Evolutionary conservation across 345 rosid species (phyloP).

Genomic region (Iberis pinnata): DNA sequence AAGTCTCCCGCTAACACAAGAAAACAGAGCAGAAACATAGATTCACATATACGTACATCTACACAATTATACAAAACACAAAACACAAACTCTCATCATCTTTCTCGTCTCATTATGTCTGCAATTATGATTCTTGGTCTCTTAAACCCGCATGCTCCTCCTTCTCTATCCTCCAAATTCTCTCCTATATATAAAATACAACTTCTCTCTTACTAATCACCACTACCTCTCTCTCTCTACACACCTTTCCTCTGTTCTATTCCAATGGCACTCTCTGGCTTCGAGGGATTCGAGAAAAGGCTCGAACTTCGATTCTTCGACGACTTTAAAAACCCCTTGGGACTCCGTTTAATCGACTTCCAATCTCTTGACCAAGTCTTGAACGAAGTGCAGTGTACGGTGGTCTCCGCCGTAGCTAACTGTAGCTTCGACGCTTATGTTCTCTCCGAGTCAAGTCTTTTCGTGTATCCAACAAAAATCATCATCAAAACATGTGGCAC

Average conservation of each 20-base stretch:
- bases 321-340: conserved; percentile 40
- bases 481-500: conserved; percentile 83
- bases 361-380: conserved; percentile 46
- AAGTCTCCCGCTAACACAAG: too few species aligned
- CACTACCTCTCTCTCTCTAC: conserved; percentile 25
- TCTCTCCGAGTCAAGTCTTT: conserved; percentile 78
- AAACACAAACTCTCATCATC: conserved; percentile 40
- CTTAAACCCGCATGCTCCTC: conserved; percentile 92
- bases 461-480: conserved; percentile 49
- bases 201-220: conserved; percentile 1
- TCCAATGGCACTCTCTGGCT: conserved; percentile 97
- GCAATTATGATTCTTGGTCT: conserved; percentile 96
- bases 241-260: conserved; percentile 14
- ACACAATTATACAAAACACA: background rate
- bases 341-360: conserved; percentile 68
- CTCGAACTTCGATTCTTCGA: conserved; percentile 80
- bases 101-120: conserved; percentile 77
- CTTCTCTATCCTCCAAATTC: conserved; percentile 30
- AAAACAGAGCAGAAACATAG: too few species aligned
- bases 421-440: conserved; percentile 64
- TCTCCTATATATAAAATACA: conserved; percentile 37
- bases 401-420: conserved; percentile 57
- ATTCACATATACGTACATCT: too few species aligned
- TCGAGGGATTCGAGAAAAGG: conserved; percentile 96
- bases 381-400: conserved; percentile 62